These are phyloP conservation scores for Ehretia macrophylla DNA, from an alignment of 257 asterid genomes.

Conservation along the genomic window DNA sequence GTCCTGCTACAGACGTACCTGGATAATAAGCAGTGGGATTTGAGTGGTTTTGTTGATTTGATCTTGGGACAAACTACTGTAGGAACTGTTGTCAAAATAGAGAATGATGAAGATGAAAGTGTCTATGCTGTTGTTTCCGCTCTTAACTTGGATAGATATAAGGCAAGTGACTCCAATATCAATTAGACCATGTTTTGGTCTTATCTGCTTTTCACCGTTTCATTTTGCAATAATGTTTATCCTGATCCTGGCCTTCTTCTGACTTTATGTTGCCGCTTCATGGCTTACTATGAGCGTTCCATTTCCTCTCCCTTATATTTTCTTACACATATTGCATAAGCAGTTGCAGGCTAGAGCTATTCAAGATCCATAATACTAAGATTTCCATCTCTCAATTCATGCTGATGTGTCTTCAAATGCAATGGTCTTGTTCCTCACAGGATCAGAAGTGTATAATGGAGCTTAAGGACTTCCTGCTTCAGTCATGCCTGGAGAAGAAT, in stretches of 20 bases:
- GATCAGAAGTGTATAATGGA: conserved; percentile 44
- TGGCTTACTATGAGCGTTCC: neutral
- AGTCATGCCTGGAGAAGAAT: conserved; percentile 45
- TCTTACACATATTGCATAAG: neutral
- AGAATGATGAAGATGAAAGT: conserved; percentile 75
- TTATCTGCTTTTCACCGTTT: neutral
- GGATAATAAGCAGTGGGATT: conserved; percentile 74
- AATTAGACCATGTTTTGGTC: neutral
- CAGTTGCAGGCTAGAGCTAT: neutral
- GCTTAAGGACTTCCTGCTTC: conserved; percentile 57
- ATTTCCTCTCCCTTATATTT: neutral
- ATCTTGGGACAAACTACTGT: conserved; percentile 85
- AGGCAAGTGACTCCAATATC: conserved; percentile 43
- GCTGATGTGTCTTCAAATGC: conserved; percentile 1
- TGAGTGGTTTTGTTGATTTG: conserved; percentile 81
- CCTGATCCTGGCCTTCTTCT: neutral
- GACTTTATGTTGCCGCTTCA: neutral
- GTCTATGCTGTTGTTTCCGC: conserved; percentile 64
- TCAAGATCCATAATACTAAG: no score
- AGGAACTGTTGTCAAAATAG: conserved; percentile 82
- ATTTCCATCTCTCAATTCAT: neutral
- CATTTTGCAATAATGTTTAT: neutral
- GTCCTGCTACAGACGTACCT: conserved; percentile 69
- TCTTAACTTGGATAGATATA: conserved; percentile 75
- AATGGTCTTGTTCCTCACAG: conserved; percentile 29